phyloP scores from a whole-genome alignment of 1,284 basidiomycete genomes.

The Moesziomyces parantarcticus region DNA sequence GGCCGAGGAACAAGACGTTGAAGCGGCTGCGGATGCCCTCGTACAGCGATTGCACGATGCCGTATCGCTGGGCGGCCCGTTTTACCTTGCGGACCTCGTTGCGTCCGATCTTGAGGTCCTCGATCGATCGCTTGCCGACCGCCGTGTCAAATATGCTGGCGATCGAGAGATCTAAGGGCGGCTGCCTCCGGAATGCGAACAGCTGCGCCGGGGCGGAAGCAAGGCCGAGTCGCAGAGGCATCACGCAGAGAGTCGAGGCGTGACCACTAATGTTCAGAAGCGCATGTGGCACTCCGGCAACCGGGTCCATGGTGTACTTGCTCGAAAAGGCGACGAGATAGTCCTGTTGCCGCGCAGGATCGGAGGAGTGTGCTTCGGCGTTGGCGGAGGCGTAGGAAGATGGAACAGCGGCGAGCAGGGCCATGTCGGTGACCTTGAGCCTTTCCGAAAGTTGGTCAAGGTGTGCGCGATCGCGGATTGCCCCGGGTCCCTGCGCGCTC shows the following conservation, averaged over 20 bases:
- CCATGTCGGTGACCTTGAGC: slow-evolving; percentile 25
- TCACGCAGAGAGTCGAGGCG: slow-evolving; percentile 14
- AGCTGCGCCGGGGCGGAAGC: slow-evolving; percentile 9
- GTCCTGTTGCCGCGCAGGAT: background rate
- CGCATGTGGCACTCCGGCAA: slow-evolving; percentile 18
- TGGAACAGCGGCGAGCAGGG: slow-evolving; percentile 5
- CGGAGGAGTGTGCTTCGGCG: background rate
- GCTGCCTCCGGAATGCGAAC: slow-evolving; percentile 7
- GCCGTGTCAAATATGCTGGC: slow-evolving; percentile 15
- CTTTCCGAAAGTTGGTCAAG: slow-evolving; percentile 33
- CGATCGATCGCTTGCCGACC: slow-evolving; percentile 13
- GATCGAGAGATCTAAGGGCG: slow-evolving; percentile 8
- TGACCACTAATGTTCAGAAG: slow-evolving; percentile 9
- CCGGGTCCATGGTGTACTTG: slow-evolving; percentile 30
- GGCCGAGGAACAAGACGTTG: slow-evolving; percentile 38
- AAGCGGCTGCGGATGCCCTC: slow-evolving; percentile 30
- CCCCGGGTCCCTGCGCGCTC: slow-evolving; percentile 9
- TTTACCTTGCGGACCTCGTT: slow-evolving; percentile 24
- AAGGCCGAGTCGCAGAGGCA: slow-evolving; percentile 29
- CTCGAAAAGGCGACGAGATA: slow-evolving; percentile 36
- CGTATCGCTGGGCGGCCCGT: slow-evolving; percentile 25
- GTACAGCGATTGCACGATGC: slow-evolving; percentile 14
- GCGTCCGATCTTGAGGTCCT: slow-evolving; percentile 17
- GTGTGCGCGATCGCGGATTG: slow-evolving; percentile 2
- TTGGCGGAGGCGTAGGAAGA: slow-evolving; percentile 1